Evolutionary conservation across 257 asterid genomes (phyloP), one percentile per base, ranked within the genome.

Genomic region (Solanum phureja): DNA sequence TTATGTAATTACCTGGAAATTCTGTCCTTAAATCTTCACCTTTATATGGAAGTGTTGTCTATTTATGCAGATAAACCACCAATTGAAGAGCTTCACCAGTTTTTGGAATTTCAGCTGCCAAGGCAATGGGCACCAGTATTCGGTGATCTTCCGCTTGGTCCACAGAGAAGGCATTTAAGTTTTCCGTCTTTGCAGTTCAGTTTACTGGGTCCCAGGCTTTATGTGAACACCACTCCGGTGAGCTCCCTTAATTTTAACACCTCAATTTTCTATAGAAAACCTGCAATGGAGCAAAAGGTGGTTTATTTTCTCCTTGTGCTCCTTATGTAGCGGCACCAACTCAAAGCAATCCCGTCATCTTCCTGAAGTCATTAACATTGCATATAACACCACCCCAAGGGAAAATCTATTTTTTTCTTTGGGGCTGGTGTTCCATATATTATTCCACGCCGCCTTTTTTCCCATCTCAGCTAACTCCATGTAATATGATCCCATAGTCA

Each of bases 41-140:
- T n/a, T 82, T 79, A 79, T 79, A 27, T 79, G 24, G 21, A 79
- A 79, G 38, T 79, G 66, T 77, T 77, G 27, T 87, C 85, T 83
- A 62, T 75, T 77, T 77, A 76, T 91, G 92, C 94, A 97, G 99
- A 97, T 92, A 97, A 97, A 91, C 99, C 99, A 19, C 99, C 99
- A n/a, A 93, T 97, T 85, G 99, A 97, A 90, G 99, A 97, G 92
- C 99, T 97, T 89, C 95, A 97, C 88, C 99, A 97, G 90, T 97
- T 97, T 93, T 92, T 97, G 88, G 99, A 97, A 90, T 97, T 97
- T 92, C 99, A 97, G 92, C 94, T 95, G 90, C 99, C 99, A 62
- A 90, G 99, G 91, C 99, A 95, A 90, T 97, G 99, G 99, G 99
- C 99, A 64, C 99, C 99, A 73, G 94, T 97, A 64, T 97, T 95